A percentile compares a stretch with the other conserved stretches of the same genome.
These are phyloP conservation scores for Lachnellula hyalina DNA, from an alignment of 2,329 filamentous ascomycete species.

Conservation along the genomic window DNA sequence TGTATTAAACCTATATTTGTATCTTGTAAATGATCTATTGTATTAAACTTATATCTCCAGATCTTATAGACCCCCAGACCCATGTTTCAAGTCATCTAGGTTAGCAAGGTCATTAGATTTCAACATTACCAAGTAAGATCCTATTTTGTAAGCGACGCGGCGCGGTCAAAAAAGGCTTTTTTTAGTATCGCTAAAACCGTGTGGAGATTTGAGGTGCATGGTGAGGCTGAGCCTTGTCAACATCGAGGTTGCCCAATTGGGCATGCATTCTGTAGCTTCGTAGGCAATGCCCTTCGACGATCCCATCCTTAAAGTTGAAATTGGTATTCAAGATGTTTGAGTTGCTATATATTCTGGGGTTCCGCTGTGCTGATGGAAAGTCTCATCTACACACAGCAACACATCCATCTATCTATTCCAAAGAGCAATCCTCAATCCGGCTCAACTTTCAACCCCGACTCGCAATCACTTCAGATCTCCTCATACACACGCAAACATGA, in stretches of 20 bases:
- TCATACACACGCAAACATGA: slow-evolving; percentile 9
- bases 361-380: not conserved
- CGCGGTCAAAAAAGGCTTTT: too few species aligned
- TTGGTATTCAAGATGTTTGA: not conserved
- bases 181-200: too few species aligned
- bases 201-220: too few species aligned
- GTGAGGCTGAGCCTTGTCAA: not conserved
- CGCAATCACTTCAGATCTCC: not conserved
- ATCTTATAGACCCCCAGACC: too few species aligned
- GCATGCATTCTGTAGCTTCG: not conserved
- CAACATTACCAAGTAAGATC: too few species aligned
- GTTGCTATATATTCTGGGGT: slow-evolving; percentile 8
- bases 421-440: not conserved
- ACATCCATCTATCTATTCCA: not conserved
- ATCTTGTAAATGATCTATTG: too few species aligned
- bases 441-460: not conserved
- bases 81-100: too few species aligned
- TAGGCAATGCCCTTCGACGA: not conserved
- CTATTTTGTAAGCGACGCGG: too few species aligned
- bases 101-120: too few species aligned
- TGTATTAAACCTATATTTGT: too few species aligned
- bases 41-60: too few species aligned
- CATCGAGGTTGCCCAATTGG: not conserved
- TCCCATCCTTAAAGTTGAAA: too few species aligned
- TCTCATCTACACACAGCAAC: not conserved